A percentile compares a stretch with the other conserved stretches of the same genome.
These are phyloP conservation scores for Plasmodium ovale DNA, from an alignment of 169 alveolate species.

Conservation along the genomic window DNA sequence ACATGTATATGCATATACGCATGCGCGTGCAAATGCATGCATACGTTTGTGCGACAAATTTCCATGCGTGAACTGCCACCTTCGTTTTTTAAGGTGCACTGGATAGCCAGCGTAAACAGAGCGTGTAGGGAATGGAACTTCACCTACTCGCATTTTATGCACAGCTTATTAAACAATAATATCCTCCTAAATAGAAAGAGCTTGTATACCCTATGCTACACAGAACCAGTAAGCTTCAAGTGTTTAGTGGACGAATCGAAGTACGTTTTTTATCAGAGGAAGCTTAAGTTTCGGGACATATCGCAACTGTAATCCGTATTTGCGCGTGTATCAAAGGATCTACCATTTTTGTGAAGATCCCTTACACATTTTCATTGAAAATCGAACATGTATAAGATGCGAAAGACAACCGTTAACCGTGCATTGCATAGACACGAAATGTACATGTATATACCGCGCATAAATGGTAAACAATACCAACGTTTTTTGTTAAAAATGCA, in stretches of 20 bases:
- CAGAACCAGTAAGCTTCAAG: constrained; percentile 85
- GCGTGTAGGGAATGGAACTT: constrained; percentile 87
- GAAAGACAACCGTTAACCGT: no score
- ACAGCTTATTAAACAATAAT: constrained; percentile 79
- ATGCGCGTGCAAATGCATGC: constrained; percentile 52
- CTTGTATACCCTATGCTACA: constrained; percentile 79
- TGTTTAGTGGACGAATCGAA: constrained; percentile 84
- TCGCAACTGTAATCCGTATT: constrained; percentile 53
- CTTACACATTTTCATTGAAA: no score
- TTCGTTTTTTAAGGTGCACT: constrained; percentile 77
- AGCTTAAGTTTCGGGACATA: constrained; percentile 78
- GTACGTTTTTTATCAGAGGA: constrained; percentile 77
- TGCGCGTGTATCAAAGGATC: neutral
- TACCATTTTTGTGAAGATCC: neutral
- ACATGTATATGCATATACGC: constrained; percentile 9
- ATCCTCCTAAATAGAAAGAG: constrained; percentile 82
- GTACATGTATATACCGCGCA: no score
- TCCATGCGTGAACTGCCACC: neutral
- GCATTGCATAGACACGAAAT: no score
- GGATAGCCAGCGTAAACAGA: constrained; percentile 85
- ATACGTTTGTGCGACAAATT: constrained; percentile 59
- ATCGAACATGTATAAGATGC: no score
- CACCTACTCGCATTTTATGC: constrained; percentile 81
- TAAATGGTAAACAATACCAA: no score
- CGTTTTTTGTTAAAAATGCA: no score